These are phyloP conservation scores for Trichoderma polysporum DNA, from an alignment of 2,329 filamentous ascomycete genomes.

Conservation along the genomic window DNA sequence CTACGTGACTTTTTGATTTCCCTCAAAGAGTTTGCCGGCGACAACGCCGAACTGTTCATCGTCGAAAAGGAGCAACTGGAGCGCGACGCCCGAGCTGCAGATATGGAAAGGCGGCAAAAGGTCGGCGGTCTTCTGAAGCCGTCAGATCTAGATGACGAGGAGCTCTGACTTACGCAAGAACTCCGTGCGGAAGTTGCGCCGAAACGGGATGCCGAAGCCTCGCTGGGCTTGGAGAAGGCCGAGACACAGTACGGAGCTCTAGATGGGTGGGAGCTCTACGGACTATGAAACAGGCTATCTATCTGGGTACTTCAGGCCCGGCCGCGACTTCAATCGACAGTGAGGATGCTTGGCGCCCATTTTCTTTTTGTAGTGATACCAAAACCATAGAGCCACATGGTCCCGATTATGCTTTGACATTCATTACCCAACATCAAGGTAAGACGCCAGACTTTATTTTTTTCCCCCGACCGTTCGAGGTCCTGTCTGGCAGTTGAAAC, in stretches of 20 bases:
- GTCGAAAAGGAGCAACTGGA: constrained; percentile 95
- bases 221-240: constrained; percentile 28
- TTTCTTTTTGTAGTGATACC: constrained; percentile 29
- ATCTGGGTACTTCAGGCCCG: not conserved
- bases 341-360: constrained; percentile 5
- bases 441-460: constrained; percentile 9
- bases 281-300: constrained; percentile 43
- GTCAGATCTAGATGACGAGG: constrained; percentile 90
- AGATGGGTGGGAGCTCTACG: constrained; percentile 68
- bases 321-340: not conserved
- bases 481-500: constrained; percentile 17
- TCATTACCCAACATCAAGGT: constrained; percentile 5
- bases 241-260: constrained; percentile 30
- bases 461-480: not conserved
- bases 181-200: constrained; percentile 61
- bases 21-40: constrained; percentile 92
- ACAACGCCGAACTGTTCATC: constrained; percentile 89
- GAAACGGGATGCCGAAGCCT: constrained; percentile 28
- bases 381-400: constrained; percentile 26
- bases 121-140: constrained; percentile 95
- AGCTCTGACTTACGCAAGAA: constrained; percentile 79
- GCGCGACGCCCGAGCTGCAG: constrained; percentile 78
- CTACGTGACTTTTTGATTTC: constrained; percentile 96
- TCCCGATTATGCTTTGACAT: constrained; percentile 17
- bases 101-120: constrained; percentile 89